Base-by-base conservation (phyloP, 805 yeast genomes). In the Suhomyces kilbournensis region DNA sequence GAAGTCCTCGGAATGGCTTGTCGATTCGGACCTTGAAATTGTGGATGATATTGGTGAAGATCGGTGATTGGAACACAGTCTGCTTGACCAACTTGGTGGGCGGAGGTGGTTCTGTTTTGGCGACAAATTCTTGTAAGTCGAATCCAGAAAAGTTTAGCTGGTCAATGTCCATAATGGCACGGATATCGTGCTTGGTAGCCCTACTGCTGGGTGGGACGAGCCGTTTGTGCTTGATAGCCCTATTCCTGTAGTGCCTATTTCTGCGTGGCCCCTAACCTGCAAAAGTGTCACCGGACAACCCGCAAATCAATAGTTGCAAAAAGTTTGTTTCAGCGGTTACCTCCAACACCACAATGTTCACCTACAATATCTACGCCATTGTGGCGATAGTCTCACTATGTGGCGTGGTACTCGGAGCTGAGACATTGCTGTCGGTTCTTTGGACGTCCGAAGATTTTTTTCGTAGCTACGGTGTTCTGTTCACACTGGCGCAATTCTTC, bases 51-150 rank as follows among this genome's bases (percentile, higher is more conserved):
- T 65, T 60, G 23, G 61, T 58, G 26, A 76, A 60, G 1, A 72
- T 60, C 2, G 82, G 79, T 15, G 80, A 72, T 15, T 69, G 68
- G 34, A 75, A 57, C n/a, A 79, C 55, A 10, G 76, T 74, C 52
- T 71, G 69, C 54, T 70, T 71, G 35, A 68, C 51, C 46, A 39
- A 46, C 22, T 44, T 22, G 34, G 34, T 15, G 30, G 22, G 26
- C 22, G 44, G 5, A 19, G 7, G 20, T 9, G 14, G 42, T 19
- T 38, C 42, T 17, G 12, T 19, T 38, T 17, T 38, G 42, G 20
- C 42, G 42, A 19, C 20, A 44, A 48, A 54, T 17, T 44, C 51
- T 12, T 46, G 48, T 30, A 53, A 43, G 46, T 48, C 52, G 14
- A 59, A 55, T 44, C 55, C 54, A 7, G 54, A 47, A 51, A 57